These are phyloP conservation scores for Geotrichum citri-aurantii DNA, from an alignment of 1,139 yeast genomes.

Conservation along the genomic window DNA sequence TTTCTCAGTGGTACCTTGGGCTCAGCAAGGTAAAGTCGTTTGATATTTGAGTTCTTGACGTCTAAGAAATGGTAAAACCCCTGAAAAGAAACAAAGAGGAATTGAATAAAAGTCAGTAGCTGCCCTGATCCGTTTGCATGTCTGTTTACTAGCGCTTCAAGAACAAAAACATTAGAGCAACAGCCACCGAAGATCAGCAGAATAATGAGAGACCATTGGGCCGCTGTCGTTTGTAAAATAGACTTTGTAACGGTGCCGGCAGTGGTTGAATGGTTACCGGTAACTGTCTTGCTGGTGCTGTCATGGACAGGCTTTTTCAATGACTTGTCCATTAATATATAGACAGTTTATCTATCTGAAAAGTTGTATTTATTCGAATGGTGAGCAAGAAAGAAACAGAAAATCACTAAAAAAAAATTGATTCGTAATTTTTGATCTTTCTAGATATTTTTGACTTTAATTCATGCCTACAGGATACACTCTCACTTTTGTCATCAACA, in stretches of 20 bases:
- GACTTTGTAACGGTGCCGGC: constrained; percentile 1
- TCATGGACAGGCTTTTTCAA: neutral
- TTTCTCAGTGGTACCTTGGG: constrained; percentile 43
- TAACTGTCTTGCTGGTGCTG: neutral
- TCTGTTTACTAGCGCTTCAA: constrained; percentile 48
- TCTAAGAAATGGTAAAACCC: constrained; percentile 41
- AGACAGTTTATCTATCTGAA: too few species aligned
- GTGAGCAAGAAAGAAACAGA: neutral
- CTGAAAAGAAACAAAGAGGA: constrained; percentile 47
- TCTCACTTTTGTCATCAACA: neutral
- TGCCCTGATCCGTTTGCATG: constrained; percentile 42
- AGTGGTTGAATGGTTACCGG: neutral
- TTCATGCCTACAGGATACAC: neutral
- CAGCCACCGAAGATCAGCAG: constrained; percentile 64
- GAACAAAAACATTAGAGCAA: constrained; percentile 59
- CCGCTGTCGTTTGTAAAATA: constrained; percentile 15
- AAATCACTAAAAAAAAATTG: neutral
- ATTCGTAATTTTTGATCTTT: too few species aligned
- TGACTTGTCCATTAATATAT: neutral
- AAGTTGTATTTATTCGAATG: neutral
- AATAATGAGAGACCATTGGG: constrained; percentile 26
- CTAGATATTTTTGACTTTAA: neutral
- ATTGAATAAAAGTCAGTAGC: constrained; percentile 57
- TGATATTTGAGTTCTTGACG: constrained; percentile 29
- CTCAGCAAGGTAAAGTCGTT: constrained; percentile 28